These are phyloP conservation scores for Claviceps sp. DNA, from an alignment of 2,329 filamentous ascomycete genomes.

Conservation along the genomic window DNA sequence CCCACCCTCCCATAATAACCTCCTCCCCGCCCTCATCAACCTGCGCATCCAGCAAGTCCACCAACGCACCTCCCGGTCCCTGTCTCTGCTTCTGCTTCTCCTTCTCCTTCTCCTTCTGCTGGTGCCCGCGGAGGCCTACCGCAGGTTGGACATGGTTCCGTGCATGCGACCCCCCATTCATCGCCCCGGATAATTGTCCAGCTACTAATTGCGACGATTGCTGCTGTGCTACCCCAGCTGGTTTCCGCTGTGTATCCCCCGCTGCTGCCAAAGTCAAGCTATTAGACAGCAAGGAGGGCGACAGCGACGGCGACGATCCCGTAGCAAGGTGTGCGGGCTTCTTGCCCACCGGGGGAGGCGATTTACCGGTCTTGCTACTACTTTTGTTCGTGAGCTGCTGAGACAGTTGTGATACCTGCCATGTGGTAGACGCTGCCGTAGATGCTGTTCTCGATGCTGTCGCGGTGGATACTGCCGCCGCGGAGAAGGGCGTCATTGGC, in stretches of 20 bases:
- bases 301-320: slow-evolving; percentile 11
- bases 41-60: slow-evolving; percentile 33
- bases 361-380: slow-evolving; percentile 16
- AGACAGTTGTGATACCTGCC: slow-evolving; percentile 21
- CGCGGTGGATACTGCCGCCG: not conserved
- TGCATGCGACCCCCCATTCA: slow-evolving; percentile 4
- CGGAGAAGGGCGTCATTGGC: slow-evolving; percentile 16
- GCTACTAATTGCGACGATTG: not conserved
- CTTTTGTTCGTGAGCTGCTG: slow-evolving; percentile 19
- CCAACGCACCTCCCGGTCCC: slow-evolving; percentile 6
- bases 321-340: slow-evolving; percentile 44
- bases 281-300: slow-evolving; percentile 3
- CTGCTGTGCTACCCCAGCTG: slow-evolving; percentile 1
- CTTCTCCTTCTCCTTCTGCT: not conserved
- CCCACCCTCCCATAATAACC: slow-evolving; percentile 40
- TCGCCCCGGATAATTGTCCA: slow-evolving; percentile 5
- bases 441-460: no score
- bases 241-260: not conserved
- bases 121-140: not conserved
- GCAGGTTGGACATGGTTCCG: no score
- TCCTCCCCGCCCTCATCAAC: slow-evolving; percentile 25
- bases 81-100: not conserved
- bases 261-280: slow-evolving; percentile 1
- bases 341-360: slow-evolving; percentile 44
- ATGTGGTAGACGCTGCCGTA: slow-evolving; percentile 16